These are phyloP conservation scores for Aureobasidium sp. DNA, from an alignment of 2,329 filamentous ascomycete genomes.

Conservation along the genomic window DNA sequence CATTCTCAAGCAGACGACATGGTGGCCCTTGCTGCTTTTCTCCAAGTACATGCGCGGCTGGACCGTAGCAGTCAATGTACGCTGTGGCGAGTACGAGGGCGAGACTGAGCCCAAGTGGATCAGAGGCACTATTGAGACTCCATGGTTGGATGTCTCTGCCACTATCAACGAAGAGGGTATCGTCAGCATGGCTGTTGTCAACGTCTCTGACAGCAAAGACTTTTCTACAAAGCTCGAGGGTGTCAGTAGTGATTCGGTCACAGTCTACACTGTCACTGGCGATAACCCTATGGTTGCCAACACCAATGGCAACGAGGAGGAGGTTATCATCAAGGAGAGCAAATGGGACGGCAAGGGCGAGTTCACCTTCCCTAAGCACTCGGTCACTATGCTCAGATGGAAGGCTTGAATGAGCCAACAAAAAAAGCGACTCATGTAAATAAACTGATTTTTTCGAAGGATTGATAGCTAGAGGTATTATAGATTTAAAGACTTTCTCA, in stretches of 20 bases:
- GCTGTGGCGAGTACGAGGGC: constrained; percentile 57
- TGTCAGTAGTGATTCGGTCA: constrained; percentile 42
- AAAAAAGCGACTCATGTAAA: background rate
- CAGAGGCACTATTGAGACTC: constrained; percentile 57
- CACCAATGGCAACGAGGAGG: constrained; percentile 53
- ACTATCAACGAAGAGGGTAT: constrained; percentile 52
- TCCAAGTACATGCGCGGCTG: constrained; percentile 66
- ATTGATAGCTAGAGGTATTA: constrained; percentile 31
- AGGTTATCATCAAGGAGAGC: constrained; percentile 54
- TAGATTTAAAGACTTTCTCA: constrained; percentile 46
- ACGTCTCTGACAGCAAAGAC: constrained; percentile 54
- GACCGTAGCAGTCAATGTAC: constrained; percentile 60
- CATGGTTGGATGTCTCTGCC: constrained; percentile 64
- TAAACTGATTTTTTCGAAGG: background rate
- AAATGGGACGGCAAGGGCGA: constrained; percentile 57
- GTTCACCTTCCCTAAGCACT: constrained; percentile 56
- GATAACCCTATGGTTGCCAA: constrained; percentile 53
- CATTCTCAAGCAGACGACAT: constrained; percentile 63
- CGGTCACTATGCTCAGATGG: constrained; percentile 18
- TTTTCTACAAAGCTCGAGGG: constrained; percentile 57
- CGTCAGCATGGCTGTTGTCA: constrained; percentile 64
- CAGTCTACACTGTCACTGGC: constrained; percentile 58
- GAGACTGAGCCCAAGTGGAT: constrained; percentile 61
- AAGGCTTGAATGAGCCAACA: constrained; percentile 2
- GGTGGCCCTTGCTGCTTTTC: constrained; percentile 67